A percentile compares a stretch with the other conserved stretches of the same genome.
Conservation (phyloP, 1,139 yeast genomes). For the Geotrichum citri-aurantii region DNA sequence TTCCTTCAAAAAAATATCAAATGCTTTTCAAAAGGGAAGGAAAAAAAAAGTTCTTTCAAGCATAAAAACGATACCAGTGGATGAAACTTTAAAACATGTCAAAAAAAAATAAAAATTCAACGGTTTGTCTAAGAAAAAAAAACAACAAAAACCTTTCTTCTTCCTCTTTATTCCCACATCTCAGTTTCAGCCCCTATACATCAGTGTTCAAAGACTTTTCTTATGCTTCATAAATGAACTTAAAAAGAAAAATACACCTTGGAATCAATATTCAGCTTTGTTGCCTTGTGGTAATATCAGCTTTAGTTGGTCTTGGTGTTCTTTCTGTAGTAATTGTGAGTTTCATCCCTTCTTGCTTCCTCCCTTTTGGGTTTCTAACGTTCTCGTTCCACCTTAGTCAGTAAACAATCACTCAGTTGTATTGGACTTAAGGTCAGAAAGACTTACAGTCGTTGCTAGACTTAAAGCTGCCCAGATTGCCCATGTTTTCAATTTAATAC, state of each 20-base stretch:
- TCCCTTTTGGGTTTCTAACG: not conserved
- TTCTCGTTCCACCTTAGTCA: conserved; percentile 28
- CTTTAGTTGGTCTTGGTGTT: conserved; percentile 63
- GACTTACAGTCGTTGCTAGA: conserved; percentile 73
- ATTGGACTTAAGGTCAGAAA: conserved; percentile 57
- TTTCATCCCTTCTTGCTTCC: conserved; percentile 1
- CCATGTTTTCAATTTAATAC: conserved; percentile 57
- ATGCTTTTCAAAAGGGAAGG: too few relatives aligned
- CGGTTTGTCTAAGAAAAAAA: too few relatives aligned
- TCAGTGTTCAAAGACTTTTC: not conserved
- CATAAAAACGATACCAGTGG: too few relatives aligned
- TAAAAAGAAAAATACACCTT: conserved; percentile 6
- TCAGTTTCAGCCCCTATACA: not conserved
- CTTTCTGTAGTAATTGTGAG: conserved; percentile 63
- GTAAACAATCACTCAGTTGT: conserved; percentile 59
- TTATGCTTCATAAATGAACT: not conserved
- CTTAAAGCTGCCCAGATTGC: conserved; percentile 72
- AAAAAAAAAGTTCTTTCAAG: too few relatives aligned
- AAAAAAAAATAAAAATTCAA: too few relatives aligned
- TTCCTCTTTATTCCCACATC: not conserved
- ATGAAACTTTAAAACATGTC: too few relatives aligned
- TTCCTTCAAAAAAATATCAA: too few relatives aligned
- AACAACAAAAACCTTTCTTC: not conserved
- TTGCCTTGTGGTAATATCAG: conserved; percentile 38
- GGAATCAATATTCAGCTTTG: conserved; percentile 15